Evolutionary conservation across 2,329 filamentous ascomycete genomes (phyloP).

Genomic region (Trichoderma atroviride): DNA sequence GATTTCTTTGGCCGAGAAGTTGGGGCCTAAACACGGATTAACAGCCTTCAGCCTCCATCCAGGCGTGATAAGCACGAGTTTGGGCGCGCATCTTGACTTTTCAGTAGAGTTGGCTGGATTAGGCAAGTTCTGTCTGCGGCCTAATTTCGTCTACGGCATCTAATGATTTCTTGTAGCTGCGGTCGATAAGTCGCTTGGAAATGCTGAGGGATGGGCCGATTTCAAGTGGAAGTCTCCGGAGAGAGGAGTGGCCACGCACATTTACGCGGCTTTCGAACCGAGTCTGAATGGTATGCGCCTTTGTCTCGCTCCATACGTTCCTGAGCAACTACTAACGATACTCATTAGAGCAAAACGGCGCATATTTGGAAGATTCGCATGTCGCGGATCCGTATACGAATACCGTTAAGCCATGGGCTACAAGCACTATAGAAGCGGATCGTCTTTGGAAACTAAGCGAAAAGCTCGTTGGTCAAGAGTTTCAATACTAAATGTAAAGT

Average conservation of each 20-base stretch:
- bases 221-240: conserved; percentile 2
- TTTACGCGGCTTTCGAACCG: conserved; percentile 20
- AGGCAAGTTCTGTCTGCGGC: background rate
- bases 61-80: conserved; percentile 36
- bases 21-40: conserved; percentile 35
- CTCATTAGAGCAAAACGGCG: background rate
- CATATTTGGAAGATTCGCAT: conserved; percentile 10
- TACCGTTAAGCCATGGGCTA: conserved; percentile 18
- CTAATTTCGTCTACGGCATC: background rate
- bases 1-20: conserved; percentile 38
- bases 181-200: background rate
- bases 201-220: background rate
- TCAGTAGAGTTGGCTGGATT: background rate
- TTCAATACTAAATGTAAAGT: background rate
- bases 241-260: conserved; percentile 1
- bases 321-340: background rate
- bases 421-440: conserved; percentile 7
- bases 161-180: background rate
- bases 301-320: accelerated
- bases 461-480: conserved; percentile 15
- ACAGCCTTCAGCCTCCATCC: conserved; percentile 42
- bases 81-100: conserved; percentile 33
- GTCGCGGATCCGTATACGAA: conserved; percentile 1
- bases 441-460: conserved; percentile 22
- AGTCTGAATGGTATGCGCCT: conserved; percentile 7